Percentiles rank a stretch among this genome's conserved stretches.
Conservation (phyloP, 176 grass and related monocot species). For the Oropetium thomaeum region DNA sequence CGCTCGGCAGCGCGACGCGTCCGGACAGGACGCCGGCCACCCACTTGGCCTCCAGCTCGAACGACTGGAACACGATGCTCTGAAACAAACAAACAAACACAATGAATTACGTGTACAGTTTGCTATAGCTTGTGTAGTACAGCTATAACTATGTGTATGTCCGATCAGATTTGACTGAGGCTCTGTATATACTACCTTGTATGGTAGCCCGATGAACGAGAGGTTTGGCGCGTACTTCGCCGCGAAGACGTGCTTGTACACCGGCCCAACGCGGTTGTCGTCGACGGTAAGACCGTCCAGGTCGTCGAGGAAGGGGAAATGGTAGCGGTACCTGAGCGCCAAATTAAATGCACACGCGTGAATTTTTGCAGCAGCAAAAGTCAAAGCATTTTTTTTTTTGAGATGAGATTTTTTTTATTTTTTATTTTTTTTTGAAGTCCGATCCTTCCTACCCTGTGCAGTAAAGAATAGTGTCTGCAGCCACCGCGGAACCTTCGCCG, state of each 20-base stretch:
- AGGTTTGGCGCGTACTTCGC: constrained; percentile 28
- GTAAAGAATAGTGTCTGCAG: constrained; percentile 49
- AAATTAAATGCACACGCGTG: no score
- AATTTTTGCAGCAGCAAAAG: no score
- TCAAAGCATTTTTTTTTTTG: no score
- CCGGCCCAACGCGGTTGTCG: constrained; percentile 46
- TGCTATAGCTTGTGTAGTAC: no score
- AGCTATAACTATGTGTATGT: no score
- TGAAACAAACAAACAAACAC: constrained; percentile 11
- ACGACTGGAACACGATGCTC: constrained; percentile 38
- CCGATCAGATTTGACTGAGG: neutral
- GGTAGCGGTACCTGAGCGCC: constrained; percentile 38
- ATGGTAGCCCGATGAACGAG: constrained; percentile 40
- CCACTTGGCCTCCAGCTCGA: constrained; percentile 56
- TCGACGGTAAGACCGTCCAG: constrained; percentile 38
- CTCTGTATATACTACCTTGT: neutral
- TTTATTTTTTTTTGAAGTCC: no score
- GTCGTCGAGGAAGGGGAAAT: constrained; percentile 56
- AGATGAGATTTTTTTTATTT: no score
- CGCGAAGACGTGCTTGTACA: constrained; percentile 55
- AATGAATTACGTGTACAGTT: no score
- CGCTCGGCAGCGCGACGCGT: constrained; percentile 26
- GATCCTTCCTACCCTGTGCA: constrained; percentile 60
- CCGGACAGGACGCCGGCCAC: constrained; percentile 41
- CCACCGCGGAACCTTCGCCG: constrained; percentile 24